phyloP scores from a whole-genome alignment of 805 yeast genomes.

The Grigorovia transvaalensis region DNA sequence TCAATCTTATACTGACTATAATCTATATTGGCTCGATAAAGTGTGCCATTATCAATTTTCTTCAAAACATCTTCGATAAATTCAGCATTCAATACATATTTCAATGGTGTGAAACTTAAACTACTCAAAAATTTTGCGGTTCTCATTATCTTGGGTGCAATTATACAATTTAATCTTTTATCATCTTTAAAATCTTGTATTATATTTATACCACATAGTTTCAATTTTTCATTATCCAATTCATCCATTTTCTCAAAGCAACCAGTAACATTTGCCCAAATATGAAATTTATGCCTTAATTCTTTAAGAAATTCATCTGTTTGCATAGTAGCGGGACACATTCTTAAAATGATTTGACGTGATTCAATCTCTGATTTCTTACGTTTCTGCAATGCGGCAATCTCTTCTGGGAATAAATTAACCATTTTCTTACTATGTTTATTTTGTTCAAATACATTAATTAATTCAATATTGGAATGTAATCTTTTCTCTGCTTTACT shows the following conservation, averaged over 20 bases:
- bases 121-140: constrained; percentile 80
- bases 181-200: constrained; percentile 15
- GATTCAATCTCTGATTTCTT: constrained; percentile 23
- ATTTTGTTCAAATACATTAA: constrained; percentile 51
- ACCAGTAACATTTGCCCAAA: constrained; percentile 53
- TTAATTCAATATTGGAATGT: constrained; percentile 57
- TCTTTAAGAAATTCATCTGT: constrained; percentile 14
- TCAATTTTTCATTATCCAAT: constrained; percentile 35
- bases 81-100: constrained; percentile 44
- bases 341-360: constrained; percentile 6
- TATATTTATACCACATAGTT: constrained; percentile 48
- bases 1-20: constrained; percentile 26
- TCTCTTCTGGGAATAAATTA: constrained; percentile 32
- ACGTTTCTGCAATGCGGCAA: constrained; percentile 23
- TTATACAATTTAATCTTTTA: constrained; percentile 35
- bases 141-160: constrained; percentile 74
- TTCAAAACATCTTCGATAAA: constrained; percentile 41
- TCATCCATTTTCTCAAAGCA: constrained; percentile 41
- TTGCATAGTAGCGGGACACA: constrained; percentile 6
- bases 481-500: constrained; percentile 56
- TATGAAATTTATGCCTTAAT: constrained; percentile 21
- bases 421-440: constrained; percentile 29
- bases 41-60: constrained; percentile 8
- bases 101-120: constrained; percentile 42
- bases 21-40: constrained; percentile 8